A percentile compares a stretch with the other conserved stretches of the same genome.
Conservation (phyloP, 208 protist species). For the Leishmania martiniquensis region DNA sequence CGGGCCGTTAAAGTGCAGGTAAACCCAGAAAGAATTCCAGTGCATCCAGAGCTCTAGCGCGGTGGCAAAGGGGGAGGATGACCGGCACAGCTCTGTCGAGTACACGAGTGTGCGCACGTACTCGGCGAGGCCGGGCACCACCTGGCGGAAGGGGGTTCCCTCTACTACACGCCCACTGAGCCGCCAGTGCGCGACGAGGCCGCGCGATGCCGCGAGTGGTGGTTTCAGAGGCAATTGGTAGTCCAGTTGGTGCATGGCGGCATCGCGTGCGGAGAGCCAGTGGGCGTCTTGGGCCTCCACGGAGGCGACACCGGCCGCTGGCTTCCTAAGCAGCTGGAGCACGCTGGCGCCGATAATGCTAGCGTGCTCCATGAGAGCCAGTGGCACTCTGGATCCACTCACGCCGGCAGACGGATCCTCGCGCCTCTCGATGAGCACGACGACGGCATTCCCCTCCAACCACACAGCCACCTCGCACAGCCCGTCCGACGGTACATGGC, state of each 20-base stretch:
- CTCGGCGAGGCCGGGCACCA: conserved; percentile 16
- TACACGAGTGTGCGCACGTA: conserved; percentile 17
- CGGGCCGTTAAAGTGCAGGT: conserved; percentile 17
- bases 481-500: conserved; percentile 17
- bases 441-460: conserved; percentile 15
- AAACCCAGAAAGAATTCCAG: conserved; percentile 25
- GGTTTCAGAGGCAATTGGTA: conserved; percentile 1
- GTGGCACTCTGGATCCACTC: not conserved
- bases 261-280: conserved; percentile 17
- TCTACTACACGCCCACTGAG: conserved; percentile 15
- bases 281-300: conserved; percentile 11
- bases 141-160: conserved; percentile 10
- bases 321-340: conserved; percentile 3
- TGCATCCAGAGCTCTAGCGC: conserved; percentile 21
- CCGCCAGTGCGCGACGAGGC: conserved; percentile 8
- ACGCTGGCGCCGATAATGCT: conserved; percentile 9
- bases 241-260: conserved; percentile 2
- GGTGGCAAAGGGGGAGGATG: not conserved
- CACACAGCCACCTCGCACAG: conserved; percentile 26
- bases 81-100: conserved; percentile 1
- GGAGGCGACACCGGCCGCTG: not conserved
- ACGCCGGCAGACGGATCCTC: not conserved
- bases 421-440: conserved; percentile 17
- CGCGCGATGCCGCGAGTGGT: not conserved
- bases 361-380: conserved; percentile 24